Evolutionary conservation across 495 filamentous ascomycete species (phyloP).

Genomic region (Entonaema liquescens): DNA sequence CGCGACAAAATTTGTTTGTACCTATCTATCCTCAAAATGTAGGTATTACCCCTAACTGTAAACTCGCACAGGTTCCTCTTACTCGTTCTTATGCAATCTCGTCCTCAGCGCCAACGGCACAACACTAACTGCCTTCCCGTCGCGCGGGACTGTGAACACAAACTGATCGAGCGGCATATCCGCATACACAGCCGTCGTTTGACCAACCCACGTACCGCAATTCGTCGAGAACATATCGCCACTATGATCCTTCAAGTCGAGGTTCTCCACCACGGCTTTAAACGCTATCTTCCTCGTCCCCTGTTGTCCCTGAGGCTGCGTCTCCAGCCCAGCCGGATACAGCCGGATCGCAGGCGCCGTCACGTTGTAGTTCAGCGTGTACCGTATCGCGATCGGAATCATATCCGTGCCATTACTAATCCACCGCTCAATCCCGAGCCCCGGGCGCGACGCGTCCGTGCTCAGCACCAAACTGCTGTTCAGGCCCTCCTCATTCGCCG

Average conservation of each 20-base stretch:
- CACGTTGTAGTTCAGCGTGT: constrained; percentile 46
- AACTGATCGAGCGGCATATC: constrained; percentile 60
- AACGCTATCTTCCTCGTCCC: constrained; percentile 52
- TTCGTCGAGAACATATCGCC: constrained; percentile 54
- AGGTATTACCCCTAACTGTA: background rate
- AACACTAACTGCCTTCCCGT: constrained; percentile 54
- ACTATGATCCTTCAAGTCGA: constrained; percentile 38
- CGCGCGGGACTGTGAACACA: constrained; percentile 54
- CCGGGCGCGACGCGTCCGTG: constrained; percentile 52
- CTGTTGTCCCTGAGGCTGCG: constrained; percentile 17
- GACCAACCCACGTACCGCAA: constrained; percentile 59
- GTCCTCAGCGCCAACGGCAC: constrained; percentile 55
- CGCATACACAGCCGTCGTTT: constrained; percentile 56
- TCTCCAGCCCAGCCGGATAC: constrained; percentile 59
- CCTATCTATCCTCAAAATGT: too few species aligned
- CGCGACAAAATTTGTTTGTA: too few species aligned
- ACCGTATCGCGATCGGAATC: constrained; percentile 44
- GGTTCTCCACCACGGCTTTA: constrained; percentile 54
- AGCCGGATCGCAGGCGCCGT: constrained; percentile 54
- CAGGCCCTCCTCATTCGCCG: background rate
- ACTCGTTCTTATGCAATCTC: constrained; percentile 16
- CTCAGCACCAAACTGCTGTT: constrained; percentile 49
- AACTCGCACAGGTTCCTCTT: background rate
- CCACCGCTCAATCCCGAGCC: constrained; percentile 58
- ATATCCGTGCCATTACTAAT: constrained; percentile 62